A percentile compares a stretch with the other conserved stretches of the same genome.
These are phyloP conservation scores for Tetrahymena borealis DNA, from an alignment of 73 alveolate genomes.

Conservation along the genomic window DNA sequence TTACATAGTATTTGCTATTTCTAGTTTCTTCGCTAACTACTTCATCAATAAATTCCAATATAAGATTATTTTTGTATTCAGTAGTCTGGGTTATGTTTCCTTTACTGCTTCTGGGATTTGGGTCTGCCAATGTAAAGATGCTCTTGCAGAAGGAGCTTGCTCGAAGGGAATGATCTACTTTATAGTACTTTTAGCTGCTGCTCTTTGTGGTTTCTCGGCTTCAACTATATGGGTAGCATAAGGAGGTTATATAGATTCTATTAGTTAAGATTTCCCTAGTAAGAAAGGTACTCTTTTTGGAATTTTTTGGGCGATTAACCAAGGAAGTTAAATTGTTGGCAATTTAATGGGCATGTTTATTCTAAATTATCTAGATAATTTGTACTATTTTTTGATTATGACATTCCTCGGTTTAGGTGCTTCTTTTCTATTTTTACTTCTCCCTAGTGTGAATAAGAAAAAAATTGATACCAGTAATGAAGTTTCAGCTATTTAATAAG, in stretches of 20 bases:
- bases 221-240: conserved; percentile 39
- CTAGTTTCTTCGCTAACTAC: conserved; percentile 12
- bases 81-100: not conserved
- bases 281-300: conserved; percentile 31
- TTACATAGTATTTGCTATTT: conserved; percentile 17
- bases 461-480: not conserved
- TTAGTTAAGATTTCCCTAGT: conserved; percentile 14
- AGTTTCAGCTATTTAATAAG: not conserved
- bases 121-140: conserved; percentile 17
- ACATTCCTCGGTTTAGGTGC: conserved; percentile 17
- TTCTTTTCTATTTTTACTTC: conserved; percentile 10
- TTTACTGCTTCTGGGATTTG: conserved; percentile 14
- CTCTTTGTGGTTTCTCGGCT: conserved; percentile 28
- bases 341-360: conserved; percentile 24
- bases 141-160: conserved; percentile 19
- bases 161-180: not conserved
- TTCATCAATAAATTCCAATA: not conserved
- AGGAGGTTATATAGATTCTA: conserved; percentile 16
- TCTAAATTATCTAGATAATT: conserved; percentile 1
- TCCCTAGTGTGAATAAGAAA: conserved; percentile 5
- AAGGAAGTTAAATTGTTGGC: conserved; percentile 29
- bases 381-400: conserved; percentile 19
- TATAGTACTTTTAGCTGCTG: conserved; percentile 8
- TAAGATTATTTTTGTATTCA: conserved; percentile 2
- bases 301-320: conserved; percentile 31